Conservation (phyloP, 202 grass and related monocot genomes). For the Eragrostis tef region DNA sequence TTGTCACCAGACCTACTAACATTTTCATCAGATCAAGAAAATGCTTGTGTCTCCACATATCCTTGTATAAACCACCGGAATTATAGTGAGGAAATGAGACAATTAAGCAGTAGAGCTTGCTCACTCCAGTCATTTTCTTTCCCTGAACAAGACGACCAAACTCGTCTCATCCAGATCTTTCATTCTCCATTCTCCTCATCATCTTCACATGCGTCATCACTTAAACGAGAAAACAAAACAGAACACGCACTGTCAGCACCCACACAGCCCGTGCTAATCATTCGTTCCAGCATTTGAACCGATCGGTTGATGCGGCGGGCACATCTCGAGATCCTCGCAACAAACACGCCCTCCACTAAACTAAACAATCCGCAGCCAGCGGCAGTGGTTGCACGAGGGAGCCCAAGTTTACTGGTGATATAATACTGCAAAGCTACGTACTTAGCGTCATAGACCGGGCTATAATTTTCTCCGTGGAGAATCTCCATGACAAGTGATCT, state of each 20-base stretch:
- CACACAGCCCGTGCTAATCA: slow-evolving; percentile 39
- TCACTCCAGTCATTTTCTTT: slow-evolving; percentile 2
- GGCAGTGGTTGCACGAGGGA: slow-evolving; percentile 41
- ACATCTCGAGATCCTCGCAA: slow-evolving; percentile 42
- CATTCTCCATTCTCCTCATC: neutral
- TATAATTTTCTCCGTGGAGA: neutral
- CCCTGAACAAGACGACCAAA: neutral
- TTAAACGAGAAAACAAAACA: neutral
- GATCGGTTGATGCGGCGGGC: slow-evolving; percentile 17
- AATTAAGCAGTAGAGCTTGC: neutral
- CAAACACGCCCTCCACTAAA: slow-evolving; percentile 24
- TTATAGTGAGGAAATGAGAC: too few relatives aligned
- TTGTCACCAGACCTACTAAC: too few relatives aligned
- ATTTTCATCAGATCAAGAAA: too few relatives aligned
- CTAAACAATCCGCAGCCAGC: neutral
- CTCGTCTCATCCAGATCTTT: neutral
- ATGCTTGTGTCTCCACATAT: too few relatives aligned
- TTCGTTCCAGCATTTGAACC: slow-evolving; percentile 56
- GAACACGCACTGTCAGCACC: neutral
- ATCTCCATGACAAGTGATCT: neutral
- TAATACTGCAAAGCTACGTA: neutral
- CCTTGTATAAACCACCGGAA: too few relatives aligned
- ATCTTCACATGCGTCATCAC: slow-evolving; percentile 1
- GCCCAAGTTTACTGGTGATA: neutral
- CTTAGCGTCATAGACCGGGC: neutral